These are phyloP conservation scores for Diaporthe sp. DNA, from an alignment of 2,329 filamentous ascomycete species.

Conservation along the genomic window DNA sequence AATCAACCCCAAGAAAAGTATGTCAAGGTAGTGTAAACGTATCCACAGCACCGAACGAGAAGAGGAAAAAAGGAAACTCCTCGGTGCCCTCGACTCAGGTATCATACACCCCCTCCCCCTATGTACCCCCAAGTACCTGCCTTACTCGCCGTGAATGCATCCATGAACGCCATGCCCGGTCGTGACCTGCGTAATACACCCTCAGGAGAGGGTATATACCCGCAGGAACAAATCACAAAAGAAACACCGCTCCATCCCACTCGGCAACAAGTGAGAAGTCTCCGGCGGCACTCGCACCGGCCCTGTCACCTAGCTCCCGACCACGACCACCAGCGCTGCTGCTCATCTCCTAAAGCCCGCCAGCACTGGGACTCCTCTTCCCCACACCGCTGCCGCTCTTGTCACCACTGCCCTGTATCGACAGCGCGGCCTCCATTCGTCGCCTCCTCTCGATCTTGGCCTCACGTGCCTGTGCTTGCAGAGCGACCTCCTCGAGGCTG, in stretches of 20 bases:
- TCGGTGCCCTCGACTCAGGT: conserved; percentile 22
- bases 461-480: conserved; percentile 45
- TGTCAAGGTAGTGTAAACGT: conserved; percentile 17
- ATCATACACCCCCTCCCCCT: conserved; percentile 16
- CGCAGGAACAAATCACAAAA: conserved; percentile 13
- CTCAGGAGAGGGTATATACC: not conserved
- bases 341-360: conserved; percentile 15
- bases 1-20: conserved; percentile 18
- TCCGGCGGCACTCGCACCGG: not conserved
- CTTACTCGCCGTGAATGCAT: conserved; percentile 1
- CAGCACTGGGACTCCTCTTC: conserved; percentile 20
- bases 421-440: conserved; percentile 34
- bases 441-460: conserved; percentile 41
- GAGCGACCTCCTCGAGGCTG: conserved; percentile 76
- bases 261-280: conserved; percentile 16
- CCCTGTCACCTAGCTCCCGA: not conserved
- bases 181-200: not conserved
- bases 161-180: conserved; percentile 5
- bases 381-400: not conserved
- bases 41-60: conserved; percentile 13
- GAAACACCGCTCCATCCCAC: conserved; percentile 14
- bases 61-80: not conserved
- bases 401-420: conserved; percentile 4
- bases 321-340: not conserved
- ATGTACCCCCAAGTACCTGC: not conserved